Percentiles rank a stretch among this genome's conserved stretches.
phyloP scores from a whole-genome alignment of 2,329 filamentous ascomycete species.

The Paraconiothyrium brasiliense region DNA sequence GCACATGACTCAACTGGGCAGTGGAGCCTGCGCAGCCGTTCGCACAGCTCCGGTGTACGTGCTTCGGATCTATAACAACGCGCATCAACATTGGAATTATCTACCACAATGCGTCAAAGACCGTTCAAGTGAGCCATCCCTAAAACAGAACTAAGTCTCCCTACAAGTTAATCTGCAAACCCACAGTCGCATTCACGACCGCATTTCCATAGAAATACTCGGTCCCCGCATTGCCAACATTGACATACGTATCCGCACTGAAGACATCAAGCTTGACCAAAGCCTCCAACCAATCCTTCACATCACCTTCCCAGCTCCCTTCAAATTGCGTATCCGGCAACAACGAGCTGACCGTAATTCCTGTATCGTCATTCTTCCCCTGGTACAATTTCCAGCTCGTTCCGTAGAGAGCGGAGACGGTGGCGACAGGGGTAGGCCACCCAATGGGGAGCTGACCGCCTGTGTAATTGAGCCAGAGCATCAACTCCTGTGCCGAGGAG shows the following conservation, averaged over 20 bases:
- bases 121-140: too few species aligned
- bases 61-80: too few species aligned
- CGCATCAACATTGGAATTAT: too few species aligned
- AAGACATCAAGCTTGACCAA: slow-evolving; percentile 52
- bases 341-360: slow-evolving; percentile 54
- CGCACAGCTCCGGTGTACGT: too few species aligned
- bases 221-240: slow-evolving; percentile 55
- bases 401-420: slow-evolving; percentile 28
- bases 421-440: slow-evolving; percentile 38
- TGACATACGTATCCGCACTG: slow-evolving; percentile 51
- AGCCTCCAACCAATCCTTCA: slow-evolving; percentile 55
- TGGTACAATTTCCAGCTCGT: slow-evolving; percentile 55
- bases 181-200: slow-evolving; percentile 29
- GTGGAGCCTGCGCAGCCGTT: not conserved
- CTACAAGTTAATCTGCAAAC: slow-evolving; percentile 31
- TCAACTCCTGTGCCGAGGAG: slow-evolving; percentile 52
- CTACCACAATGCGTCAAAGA: too few species aligned
- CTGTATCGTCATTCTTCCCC: slow-evolving; percentile 54
- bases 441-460: slow-evolving; percentile 58
- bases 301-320: slow-evolving; percentile 51
- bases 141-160: not conserved
- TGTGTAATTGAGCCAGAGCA: slow-evolving; percentile 59
- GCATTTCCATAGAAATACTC: slow-evolving; percentile 36
- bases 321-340: slow-evolving; percentile 51
- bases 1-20: not conserved